phyloP scores from a whole-genome alignment of 2,329 filamentous ascomycete genomes.

The Ophiosphaerella herpotricha region DNA sequence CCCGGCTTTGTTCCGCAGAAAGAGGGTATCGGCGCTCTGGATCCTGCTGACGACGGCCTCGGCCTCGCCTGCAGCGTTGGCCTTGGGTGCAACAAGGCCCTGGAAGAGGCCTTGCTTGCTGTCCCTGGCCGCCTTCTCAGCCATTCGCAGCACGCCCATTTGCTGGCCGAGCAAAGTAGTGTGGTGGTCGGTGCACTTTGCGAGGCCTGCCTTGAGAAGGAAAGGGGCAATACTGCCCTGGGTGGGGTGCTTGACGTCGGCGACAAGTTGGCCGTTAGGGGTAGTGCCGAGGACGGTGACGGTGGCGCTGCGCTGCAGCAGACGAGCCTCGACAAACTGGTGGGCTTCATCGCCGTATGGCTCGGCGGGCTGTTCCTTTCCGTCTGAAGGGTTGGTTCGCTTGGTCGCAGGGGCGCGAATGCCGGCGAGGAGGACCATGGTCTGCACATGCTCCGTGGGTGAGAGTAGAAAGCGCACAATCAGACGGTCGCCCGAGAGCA shows the following conservation, averaged over 20 bases:
- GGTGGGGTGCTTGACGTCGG: conserved; percentile 77
- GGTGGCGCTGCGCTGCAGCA: conserved; percentile 85
- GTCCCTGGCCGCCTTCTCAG: conserved; percentile 83
- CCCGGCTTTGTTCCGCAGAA: conserved; percentile 82
- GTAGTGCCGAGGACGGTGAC: conserved; percentile 84
- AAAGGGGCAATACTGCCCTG: conserved; percentile 92
- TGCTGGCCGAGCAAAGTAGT: conserved; percentile 86
- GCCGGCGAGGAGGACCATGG: conserved; percentile 86
- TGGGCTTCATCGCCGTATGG: conserved; percentile 89
- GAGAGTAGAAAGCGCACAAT: conserved; percentile 80
- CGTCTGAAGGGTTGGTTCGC: conserved; percentile 76
- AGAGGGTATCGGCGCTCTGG: conserved; percentile 85
- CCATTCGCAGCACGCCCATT: conserved; percentile 83
- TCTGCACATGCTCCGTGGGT: conserved; percentile 84
- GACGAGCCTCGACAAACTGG: conserved; percentile 80
- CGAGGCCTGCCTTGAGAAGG: conserved; percentile 84
- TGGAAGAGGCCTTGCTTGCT: conserved; percentile 80
- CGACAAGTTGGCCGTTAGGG: conserved; percentile 90
- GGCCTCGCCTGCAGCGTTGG: conserved; percentile 62
- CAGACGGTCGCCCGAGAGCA: conserved; percentile 88
- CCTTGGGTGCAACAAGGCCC: conserved; percentile 72
- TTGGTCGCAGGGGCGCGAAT: conserved; percentile 89
- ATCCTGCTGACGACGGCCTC: conserved; percentile 87
- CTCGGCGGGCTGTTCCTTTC: conserved; percentile 81
- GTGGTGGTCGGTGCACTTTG: conserved; percentile 93